Evolutionary conservation across 1,284 basidiomycete genomes (phyloP), one percentile per base, ranked within the genome.

Genomic region (Malassezia slooffiae): DNA sequence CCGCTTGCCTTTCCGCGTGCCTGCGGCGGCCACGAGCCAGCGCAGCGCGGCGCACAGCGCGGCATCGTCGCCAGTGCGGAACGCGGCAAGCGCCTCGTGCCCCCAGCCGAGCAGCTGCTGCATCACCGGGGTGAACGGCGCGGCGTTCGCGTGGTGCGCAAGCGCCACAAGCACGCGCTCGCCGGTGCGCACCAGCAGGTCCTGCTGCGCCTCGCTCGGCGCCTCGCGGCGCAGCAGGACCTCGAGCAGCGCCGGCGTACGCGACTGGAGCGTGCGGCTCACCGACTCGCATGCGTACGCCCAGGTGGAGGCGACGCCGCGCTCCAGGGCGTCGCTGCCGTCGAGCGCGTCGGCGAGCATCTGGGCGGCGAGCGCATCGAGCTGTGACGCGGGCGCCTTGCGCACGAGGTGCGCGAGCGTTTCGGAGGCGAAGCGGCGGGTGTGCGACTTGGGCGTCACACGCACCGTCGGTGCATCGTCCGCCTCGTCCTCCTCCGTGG

Each of bases 331-430:
- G 23, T 44, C 37, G 21, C 46, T 35, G 12, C 36, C 15, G 16
- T 54, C 38, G 10, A 41, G 43, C 4, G 54, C 44, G 29, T 63
- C 58, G 13, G 43, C 46, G 16, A 59, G 41, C 53, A 69, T 64
- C 31, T 44, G 38, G 6, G 43, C 22, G 9, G 50, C 47, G 19
- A 66, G 49, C 19, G 43, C 47, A 19, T 44, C 40, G 17, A 69
- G 50, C 33, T 65, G 58, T 3, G 31, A 34, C 10, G 39, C 47
- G 8, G 59, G 49, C 11, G 60, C 58, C 46, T 60, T 66, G 38
- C 66, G 60, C 5, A 67, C 45, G 12, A 69, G 57, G 33, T 67
- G 61, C 1, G 65, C 62, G 20, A 69, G 55, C 1, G 66, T 65
- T 41, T 69, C 66, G 0, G 62, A 54, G 3, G 61, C 62, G 32